Conservation (phyloP, 768 basidiomycete genomes). For the Lepiota brunneoincarnata region DNA sequence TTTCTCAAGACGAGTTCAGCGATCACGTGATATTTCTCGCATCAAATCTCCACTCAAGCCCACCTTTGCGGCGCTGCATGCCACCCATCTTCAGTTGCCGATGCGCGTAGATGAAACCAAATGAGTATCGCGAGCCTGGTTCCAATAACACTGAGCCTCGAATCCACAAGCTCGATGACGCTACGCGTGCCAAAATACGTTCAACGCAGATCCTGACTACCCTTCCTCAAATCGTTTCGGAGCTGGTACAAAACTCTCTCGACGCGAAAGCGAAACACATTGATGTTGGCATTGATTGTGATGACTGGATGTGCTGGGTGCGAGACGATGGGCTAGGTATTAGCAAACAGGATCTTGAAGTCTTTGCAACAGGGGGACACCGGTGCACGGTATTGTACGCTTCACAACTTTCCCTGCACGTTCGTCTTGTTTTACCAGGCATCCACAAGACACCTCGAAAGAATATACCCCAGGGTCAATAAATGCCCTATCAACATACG, state of each 20-base stretch:
- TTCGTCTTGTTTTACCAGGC: neutral
- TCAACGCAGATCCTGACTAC: constrained; percentile 86
- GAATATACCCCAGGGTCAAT: constrained; percentile 50
- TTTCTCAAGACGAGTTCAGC: no score
- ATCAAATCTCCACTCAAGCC: no score
- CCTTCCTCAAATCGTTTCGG: constrained; percentile 73
- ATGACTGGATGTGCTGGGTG: constrained; percentile 82
- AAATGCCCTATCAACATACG: constrained; percentile 64
- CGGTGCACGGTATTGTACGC: constrained; percentile 67
- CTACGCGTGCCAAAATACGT: constrained; percentile 71
- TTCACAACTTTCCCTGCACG: neutral
- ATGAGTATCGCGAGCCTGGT: neutral
- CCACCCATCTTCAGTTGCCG: neutral
- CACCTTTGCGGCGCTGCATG: no score
- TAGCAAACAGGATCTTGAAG: constrained; percentile 50
- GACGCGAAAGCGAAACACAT: constrained; percentile 75
- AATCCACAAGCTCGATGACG: constrained; percentile 49
- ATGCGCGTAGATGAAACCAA: neutral
- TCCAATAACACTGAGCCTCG: neutral
- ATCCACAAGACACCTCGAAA: constrained; percentile 67
- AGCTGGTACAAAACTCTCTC: constrained; percentile 87
- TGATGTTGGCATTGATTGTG: constrained; percentile 69
- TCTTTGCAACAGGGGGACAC: constrained; percentile 51
- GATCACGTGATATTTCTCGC: neutral
- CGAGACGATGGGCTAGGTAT: constrained; percentile 86